These are phyloP conservation scores for Fusarium papillatum DNA, from an alignment of 2,329 filamentous ascomycete species.

Conservation along the genomic window DNA sequence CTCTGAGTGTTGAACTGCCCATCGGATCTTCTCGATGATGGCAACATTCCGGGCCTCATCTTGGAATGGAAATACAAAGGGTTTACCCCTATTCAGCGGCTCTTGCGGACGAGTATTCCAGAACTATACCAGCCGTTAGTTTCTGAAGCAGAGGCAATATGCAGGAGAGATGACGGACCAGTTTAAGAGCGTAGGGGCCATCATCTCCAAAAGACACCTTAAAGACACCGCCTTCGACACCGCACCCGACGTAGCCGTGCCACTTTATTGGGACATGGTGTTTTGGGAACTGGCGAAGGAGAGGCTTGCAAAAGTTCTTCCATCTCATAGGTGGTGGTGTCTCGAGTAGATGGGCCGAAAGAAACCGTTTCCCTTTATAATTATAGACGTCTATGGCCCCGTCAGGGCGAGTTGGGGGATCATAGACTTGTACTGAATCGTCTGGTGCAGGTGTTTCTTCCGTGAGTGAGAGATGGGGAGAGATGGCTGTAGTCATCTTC, in stretches of 20 bases:
- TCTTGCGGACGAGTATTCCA: not conserved
- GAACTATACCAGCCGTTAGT: not conserved
- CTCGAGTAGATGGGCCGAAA: not conserved
- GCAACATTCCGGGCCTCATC: not conserved
- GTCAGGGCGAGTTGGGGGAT: not conserved
- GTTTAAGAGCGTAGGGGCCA: not conserved
- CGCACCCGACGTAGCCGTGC: not conserved
- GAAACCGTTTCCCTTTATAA: not conserved
- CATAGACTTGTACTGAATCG: not conserved
- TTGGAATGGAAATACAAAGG: not conserved
- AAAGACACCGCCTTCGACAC: not conserved
- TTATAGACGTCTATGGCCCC: not conserved
- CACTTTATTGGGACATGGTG: not conserved
- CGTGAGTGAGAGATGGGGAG: not conserved
- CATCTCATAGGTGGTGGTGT: not conserved
- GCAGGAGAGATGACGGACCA: not conserved
- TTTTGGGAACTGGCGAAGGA: not conserved
- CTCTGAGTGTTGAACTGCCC: not conserved
- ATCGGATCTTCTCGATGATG: not conserved
- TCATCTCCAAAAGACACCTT: not conserved
- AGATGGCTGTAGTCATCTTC: not conserved
- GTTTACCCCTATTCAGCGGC: not conserved
- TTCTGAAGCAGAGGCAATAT: not conserved
- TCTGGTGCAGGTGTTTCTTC: not conserved
- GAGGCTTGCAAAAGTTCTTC: not conserved